Evolutionary conservation across 2,329 filamentous ascomycete genomes (phyloP), one percentile per base, ranked within the genome.

Genomic region (Chaetomium strumarium): DNA sequence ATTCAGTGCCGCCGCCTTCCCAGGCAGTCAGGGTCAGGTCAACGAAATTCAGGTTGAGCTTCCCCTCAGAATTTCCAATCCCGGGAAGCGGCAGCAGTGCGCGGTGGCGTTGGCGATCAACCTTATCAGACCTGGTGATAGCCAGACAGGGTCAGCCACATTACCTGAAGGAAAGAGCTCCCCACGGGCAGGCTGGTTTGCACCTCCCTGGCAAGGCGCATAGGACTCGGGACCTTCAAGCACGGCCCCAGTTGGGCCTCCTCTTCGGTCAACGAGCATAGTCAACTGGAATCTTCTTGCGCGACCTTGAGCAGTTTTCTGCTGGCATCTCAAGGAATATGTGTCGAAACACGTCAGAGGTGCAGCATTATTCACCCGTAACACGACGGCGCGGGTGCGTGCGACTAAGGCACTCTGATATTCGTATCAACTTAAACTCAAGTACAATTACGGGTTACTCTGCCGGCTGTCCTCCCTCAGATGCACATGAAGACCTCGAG

Each of bases 311-410:
- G 20, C 36, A 30, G 17, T 2, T 14, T 4, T n/a, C n/a, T 7
- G n/a, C 12, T 20, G 39, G 40, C 14, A 40, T n/a, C 20, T 49
- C 24, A 14, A 31, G 39, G 48, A 40, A 36, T 43, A 38, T 20
- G 16, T 53, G 40, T 53, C 45, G 51, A 44, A 49, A 49, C 51
- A 49, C 51, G 46, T 49, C 51, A 49, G 36, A 53, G 30, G 7
- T 9, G 24, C 33, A 9, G 33, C 3, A 24, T 17, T 14, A 29
- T 34, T 9, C 34, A n/a, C 38, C 13, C 33, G 45, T 39, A 1
- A 17, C 45, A 52, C 50, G 24, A 16, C 20, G 3, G 17, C 49
- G n/a, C 46, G 19, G 40, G 3, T 47, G 38, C 31, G n/a, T 42
- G 24, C 49, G 17, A 38, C 44, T 47, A 45, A 30, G 39, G 40